Evolutionary conservation across 768 basidiomycete genomes (phyloP), one percentile per base, ranked within the genome.

Genomic region (Melanogaster broomeanus): DNA sequence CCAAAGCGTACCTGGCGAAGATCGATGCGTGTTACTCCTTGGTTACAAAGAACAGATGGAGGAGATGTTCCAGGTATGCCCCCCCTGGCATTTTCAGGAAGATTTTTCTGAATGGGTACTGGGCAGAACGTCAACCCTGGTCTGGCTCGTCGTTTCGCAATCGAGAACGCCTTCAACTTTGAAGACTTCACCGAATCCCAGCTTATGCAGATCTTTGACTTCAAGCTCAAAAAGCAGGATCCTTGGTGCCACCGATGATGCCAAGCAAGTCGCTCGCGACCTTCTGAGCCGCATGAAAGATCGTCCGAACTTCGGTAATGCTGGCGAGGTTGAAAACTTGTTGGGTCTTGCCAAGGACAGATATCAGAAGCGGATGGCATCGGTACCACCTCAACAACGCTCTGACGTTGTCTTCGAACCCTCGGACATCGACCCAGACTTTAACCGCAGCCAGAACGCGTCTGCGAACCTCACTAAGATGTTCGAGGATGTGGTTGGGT

Each of bases 51-150:
- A 79, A 5, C 73, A 86, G 58, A 87, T 88, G 77, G 62, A 68
- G n/a, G 81, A 87, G 22, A 88, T 88, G 87, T 87, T 87, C 66
- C 83, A 85, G 71, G 86, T 79, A 62, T 40, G 70, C 51, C 16
- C 41, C 4, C 27, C 11, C 34, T 18, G 21, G 5, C 31, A 31
- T 31, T 37, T 12, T 11, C 13, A 5, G 24, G 4, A 9, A 7
- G 19, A 12, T 25, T 21, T n/a, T 9, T n/a, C 39, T 51, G 12
- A 43, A 15, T 5, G 31, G 18, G 43, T 35, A 24, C 38, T 31
- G 34, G 35, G 10, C 46, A 88, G 86, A 83, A 87, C 44, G 85
- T 87, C 27, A 88, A 88, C 58, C 81, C 84, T 0, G 87, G 86
- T 13, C 67, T 88, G 9, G 66, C 79, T 3, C 78, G 87, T 22